These are phyloP conservation scores for Leccinum broughii DNA, from an alignment of 768 basidiomycete genomes.

Conservation along the genomic window DNA sequence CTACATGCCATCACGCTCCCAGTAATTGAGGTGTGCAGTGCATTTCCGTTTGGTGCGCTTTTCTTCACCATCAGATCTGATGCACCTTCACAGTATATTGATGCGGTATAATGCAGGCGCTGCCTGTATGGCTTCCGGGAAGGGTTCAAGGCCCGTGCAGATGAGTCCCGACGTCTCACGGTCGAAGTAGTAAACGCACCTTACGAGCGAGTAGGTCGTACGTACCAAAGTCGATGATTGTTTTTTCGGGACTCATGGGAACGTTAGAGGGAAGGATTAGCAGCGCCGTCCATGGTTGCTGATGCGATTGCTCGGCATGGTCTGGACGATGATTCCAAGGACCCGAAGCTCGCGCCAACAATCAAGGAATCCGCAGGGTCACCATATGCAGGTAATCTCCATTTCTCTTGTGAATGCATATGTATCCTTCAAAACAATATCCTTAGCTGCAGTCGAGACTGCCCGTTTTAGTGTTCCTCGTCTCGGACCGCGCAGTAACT, in stretches of 20 bases:
- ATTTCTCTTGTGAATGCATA: not conserved
- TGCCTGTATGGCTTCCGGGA: not conserved
- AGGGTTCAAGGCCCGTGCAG: not conserved
- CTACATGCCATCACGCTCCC: not conserved
- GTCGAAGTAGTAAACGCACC: not conserved
- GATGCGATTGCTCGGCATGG: not conserved
- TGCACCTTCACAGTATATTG: no score
- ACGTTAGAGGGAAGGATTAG: not conserved
- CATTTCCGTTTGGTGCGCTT: not conserved
- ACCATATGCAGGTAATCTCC: conserved; percentile 17
- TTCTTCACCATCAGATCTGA: not conserved
- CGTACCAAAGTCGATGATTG: not conserved
- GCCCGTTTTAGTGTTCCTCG: not conserved
- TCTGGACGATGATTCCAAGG: not conserved
- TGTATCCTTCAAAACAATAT: not conserved
- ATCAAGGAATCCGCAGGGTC: conserved; percentile 5
- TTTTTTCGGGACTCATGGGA: not conserved
- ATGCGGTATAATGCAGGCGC: no score
- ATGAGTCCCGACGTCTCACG: not conserved
- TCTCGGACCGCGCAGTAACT: not conserved
- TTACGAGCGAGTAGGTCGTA: not conserved
- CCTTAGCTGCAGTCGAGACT: not conserved
- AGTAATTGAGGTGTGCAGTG: not conserved
- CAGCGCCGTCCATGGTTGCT: not conserved
- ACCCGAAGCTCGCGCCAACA: not conserved